Evolutionary conservation across 164 flowering plant genomes (phyloP).

Genomic region (Magnolia kwangsiensis): DNA sequence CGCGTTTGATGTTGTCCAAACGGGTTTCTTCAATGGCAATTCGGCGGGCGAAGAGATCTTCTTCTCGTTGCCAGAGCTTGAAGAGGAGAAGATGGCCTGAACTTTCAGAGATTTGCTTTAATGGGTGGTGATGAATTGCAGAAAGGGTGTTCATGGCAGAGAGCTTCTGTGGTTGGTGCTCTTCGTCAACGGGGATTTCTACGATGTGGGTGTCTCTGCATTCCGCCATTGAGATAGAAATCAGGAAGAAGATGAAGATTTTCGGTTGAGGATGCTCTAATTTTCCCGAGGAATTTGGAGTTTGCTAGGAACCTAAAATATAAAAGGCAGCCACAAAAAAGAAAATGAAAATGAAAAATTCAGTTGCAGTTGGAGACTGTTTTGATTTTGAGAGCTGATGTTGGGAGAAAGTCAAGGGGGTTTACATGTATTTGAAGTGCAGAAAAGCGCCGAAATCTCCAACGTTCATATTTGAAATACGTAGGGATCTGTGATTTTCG

Average conservation of each 20-base stretch:
- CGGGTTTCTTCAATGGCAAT: constrained; percentile 50
- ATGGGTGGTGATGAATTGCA: constrained; percentile 57
- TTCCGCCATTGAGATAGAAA: constrained; percentile 41
- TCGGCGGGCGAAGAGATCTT: constrained; percentile 47
- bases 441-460: constrained; percentile 10
- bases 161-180: constrained; percentile 18
- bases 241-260: neutral
- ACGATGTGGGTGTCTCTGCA: constrained; percentile 54
- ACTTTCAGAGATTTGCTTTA: constrained; percentile 70
- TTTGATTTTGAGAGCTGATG: constrained; percentile 1
- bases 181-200: constrained; percentile 67
- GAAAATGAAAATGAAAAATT: neutral
- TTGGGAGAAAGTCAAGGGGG: constrained; percentile 1
- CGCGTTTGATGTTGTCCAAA: constrained; percentile 42
- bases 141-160: constrained; percentile 17
- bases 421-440: constrained; percentile 18
- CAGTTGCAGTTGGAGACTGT: neutral
- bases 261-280: neutral
- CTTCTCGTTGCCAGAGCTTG: constrained; percentile 87
- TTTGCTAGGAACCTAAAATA: neutral
- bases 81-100: constrained; percentile 89
- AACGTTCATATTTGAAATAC: constrained; percentile 20
- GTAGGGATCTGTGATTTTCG: neutral
- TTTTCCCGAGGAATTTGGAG: neutral
- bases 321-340: neutral